Conservation (phyloP, 1,284 basidiomycete genomes). For the Marasmius tenuissimus region DNA sequence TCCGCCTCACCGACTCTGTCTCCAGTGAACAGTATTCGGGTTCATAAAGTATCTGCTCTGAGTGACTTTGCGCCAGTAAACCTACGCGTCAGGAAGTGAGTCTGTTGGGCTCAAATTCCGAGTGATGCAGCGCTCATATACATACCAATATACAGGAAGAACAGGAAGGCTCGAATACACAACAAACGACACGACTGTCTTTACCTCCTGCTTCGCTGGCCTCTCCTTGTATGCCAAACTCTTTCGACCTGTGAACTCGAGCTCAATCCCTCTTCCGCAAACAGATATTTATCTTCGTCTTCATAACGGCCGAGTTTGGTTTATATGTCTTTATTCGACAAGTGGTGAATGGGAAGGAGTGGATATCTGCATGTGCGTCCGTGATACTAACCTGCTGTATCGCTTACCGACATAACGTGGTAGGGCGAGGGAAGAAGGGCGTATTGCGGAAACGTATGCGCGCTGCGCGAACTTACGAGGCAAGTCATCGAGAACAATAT, state of each 20-base stretch:
- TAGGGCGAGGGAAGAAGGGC: conserved; percentile 86
- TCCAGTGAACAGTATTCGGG: conserved; percentile 34
- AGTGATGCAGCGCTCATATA: background rate
- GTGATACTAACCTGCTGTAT: background rate
- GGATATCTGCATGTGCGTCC: conserved; percentile 80
- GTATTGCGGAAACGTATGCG: conserved; percentile 74
- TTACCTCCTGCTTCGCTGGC: conserved; percentile 86
- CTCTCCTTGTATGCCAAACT: conserved; percentile 68
- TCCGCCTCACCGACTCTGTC: conserved; percentile 27
- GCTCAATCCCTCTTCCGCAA: background rate
- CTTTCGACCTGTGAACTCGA: background rate
- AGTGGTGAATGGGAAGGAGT: conserved; percentile 92
- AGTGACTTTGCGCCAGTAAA: conserved; percentile 95
- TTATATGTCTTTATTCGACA: conserved; percentile 88
- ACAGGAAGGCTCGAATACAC: conserved; percentile 34
- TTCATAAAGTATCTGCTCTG: conserved; percentile 81
- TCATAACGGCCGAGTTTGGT: conserved; percentile 87
- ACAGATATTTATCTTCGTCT: conserved; percentile 78
- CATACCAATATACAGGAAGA: conserved; percentile 38
- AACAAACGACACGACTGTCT: conserved; percentile 72
- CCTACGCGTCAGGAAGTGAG: conserved; percentile 69
- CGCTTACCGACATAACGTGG: background rate
- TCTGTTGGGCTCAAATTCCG: conserved; percentile 5
- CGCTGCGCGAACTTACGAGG: conserved; percentile 71
- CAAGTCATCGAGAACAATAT: conserved; percentile 18